A percentile compares a stretch with the other conserved stretches of the same genome.
These are phyloP conservation scores for Xylariaceae sp. DNA, from an alignment of 2,329 filamentous ascomycete genomes.

Conservation along the genomic window DNA sequence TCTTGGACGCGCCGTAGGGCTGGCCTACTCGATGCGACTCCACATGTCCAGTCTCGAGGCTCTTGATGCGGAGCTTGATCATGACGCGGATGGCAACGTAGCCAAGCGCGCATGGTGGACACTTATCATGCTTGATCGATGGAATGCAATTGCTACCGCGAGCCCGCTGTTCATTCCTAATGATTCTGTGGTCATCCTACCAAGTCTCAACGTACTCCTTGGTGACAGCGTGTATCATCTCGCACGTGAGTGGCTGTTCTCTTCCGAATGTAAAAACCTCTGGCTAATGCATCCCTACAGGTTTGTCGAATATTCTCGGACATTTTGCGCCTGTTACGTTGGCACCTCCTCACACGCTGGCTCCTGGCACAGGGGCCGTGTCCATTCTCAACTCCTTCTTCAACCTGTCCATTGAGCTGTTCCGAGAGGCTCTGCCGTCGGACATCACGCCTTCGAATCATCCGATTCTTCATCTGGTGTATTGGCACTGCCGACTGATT, in stretches of 20 bases:
- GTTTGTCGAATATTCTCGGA: constrained; percentile 55
- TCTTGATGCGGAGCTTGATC: constrained; percentile 41
- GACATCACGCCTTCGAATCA: constrained; percentile 47
- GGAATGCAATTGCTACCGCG: constrained; percentile 65
- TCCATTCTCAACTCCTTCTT: constrained; percentile 46
- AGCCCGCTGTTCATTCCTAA: constrained; percentile 60
- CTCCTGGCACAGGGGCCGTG: constrained; percentile 34
- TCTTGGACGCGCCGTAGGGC: constrained; percentile 60
- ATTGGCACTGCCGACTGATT: constrained; percentile 66
- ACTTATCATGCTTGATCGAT: constrained; percentile 66
- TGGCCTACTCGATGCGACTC: constrained; percentile 62
- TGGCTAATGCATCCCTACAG: constrained; percentile 25
- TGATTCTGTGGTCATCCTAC: constrained; percentile 54
- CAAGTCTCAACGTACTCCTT: constrained; percentile 55
- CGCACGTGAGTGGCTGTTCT: constrained; percentile 49
- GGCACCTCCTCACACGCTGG: constrained; percentile 37
- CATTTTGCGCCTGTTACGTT: constrained; percentile 46
- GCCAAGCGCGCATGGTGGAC: constrained; percentile 67
- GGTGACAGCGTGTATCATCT: constrained; percentile 62
- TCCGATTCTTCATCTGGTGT: constrained; percentile 60
- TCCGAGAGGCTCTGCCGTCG: constrained; percentile 59
- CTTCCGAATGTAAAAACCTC: too few species aligned
- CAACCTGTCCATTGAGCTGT: constrained; percentile 58
- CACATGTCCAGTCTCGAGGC: constrained; percentile 39
- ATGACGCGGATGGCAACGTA: constrained; percentile 59